Percentiles rank a stretch among this genome's conserved stretches.
Conservation (phyloP, 108 stramenopile genomes). For the Cyclotella baltica region DNA sequence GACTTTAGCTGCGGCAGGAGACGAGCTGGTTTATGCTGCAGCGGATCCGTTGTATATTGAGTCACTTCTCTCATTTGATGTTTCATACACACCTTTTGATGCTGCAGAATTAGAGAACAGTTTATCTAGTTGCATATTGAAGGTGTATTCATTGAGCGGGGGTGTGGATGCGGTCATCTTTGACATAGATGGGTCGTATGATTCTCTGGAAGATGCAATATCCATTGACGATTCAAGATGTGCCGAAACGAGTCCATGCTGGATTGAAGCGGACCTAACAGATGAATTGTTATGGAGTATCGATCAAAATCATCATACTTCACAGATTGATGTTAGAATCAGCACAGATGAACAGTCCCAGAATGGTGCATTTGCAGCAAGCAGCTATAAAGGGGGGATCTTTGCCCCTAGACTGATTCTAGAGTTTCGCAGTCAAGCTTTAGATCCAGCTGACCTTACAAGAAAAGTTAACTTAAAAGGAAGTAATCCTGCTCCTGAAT, state of each 20-base stretch:
- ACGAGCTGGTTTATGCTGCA: background rate
- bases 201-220: background rate
- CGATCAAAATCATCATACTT: background rate
- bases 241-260: background rate
- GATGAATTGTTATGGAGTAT: constrained; percentile 7
- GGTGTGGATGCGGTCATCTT: background rate
- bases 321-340: background rate
- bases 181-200: background rate
- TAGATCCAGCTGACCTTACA: background rate
- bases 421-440: background rate
- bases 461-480: background rate
- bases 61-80: background rate
- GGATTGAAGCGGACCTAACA: constrained; percentile 10
- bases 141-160: constrained; percentile 1
- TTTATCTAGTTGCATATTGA: constrained; percentile 1
- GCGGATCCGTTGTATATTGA: constrained; percentile 3
- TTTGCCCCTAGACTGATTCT: constrained; percentile 14
- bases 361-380: constrained; percentile 1
- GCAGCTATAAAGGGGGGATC: constrained; percentile 5
- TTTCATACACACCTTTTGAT: background rate
- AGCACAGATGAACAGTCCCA: background rate
- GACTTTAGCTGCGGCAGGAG: background rate
- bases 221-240: background rate
- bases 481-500: background rate
- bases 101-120: background rate